Percentiles rank a stretch among this genome's conserved stretches.
These are phyloP conservation scores for Boletus semigastroideus DNA, from an alignment of 1,284 basidiomycete species.

Conservation along the genomic window DNA sequence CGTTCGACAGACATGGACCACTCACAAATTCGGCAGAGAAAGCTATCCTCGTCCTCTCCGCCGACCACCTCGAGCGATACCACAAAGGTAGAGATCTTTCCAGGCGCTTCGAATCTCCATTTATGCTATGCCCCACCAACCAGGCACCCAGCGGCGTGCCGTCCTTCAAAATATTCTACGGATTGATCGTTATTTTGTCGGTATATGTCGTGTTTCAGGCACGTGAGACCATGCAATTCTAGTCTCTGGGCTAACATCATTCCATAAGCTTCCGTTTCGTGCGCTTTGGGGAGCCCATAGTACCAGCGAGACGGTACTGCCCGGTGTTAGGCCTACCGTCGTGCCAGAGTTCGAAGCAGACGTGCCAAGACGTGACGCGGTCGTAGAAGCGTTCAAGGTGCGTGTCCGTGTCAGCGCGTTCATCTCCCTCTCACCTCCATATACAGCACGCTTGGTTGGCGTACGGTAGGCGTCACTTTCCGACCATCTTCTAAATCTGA, in stretches of 20 bases:
- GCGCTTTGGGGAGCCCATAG: constrained; percentile 2
- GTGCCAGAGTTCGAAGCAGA: constrained; percentile 48
- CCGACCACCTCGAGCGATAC: not conserved
- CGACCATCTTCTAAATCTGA: constrained; percentile 22
- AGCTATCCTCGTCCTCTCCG: not conserved
- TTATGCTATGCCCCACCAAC: not conserved
- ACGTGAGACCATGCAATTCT: constrained; percentile 3
- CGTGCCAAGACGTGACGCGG: constrained; percentile 59
- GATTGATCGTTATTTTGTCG: constrained; percentile 7
- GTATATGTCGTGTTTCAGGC: constrained; percentile 23
- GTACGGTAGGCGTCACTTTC: constrained; percentile 54
- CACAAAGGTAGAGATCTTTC: constrained; percentile 9
- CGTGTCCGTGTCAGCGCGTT: constrained; percentile 24
- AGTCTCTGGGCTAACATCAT: constrained; percentile 5
- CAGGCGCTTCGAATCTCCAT: not conserved
- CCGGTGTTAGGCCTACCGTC: constrained; percentile 22
- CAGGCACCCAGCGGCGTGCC: constrained; percentile 9
- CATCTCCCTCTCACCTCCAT: constrained; percentile 15
- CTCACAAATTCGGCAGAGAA: constrained; percentile 27
- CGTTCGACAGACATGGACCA: constrained; percentile 5
- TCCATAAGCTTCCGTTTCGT: constrained; percentile 13
- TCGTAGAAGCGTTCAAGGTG: constrained; percentile 79
- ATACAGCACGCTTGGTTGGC: constrained; percentile 75
- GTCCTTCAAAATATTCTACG: constrained; percentile 15
- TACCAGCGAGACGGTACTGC: constrained; percentile 9